Conservation (phyloP, 148 eudicot species). For the Cornus florida region DNA sequence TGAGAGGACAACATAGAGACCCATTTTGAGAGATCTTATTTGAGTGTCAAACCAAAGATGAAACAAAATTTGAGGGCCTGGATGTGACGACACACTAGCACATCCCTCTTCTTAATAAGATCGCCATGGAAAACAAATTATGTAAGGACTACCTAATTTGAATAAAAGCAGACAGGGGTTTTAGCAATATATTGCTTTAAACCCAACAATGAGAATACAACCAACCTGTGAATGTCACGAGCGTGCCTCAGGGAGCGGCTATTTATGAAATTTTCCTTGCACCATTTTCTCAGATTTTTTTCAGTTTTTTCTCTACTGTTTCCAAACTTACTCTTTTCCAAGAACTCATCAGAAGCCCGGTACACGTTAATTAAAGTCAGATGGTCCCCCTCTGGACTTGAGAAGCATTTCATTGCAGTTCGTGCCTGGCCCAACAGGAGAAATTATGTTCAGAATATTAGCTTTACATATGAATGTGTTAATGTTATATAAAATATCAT, state of each 20-base stretch:
- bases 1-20: background rate
- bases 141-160: background rate
- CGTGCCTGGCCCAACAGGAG: slow-evolving; percentile 49
- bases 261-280: slow-evolving; percentile 85
- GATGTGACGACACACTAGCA: background rate
- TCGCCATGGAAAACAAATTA: background rate
- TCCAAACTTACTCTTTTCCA: slow-evolving; percentile 51
- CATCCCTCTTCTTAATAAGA: background rate
- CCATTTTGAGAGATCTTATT: background rate
- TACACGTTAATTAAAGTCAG: slow-evolving; percentile 72
- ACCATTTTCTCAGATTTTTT: slow-evolving; percentile 76
- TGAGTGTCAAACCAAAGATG: background rate
- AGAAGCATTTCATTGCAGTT: slow-evolving; percentile 63
- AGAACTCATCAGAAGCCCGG: slow-evolving; percentile 66
- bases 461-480: too few relatives aligned
- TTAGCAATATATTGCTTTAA: background rate
- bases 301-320: slow-evolving; percentile 59
- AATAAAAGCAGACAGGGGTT: too few relatives aligned
- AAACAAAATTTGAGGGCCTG: background rate
- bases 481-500: background rate
- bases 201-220: background rate
- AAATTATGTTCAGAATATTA: background rate
- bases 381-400: slow-evolving; percentile 90
- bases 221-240: slow-evolving; percentile 85
- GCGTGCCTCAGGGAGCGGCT: slow-evolving; percentile 84